These are phyloP conservation scores for Sphagnum fallax DNA, from an alignment of 228 moss, liverwort and hornwort species.

Conservation along the genomic window DNA sequence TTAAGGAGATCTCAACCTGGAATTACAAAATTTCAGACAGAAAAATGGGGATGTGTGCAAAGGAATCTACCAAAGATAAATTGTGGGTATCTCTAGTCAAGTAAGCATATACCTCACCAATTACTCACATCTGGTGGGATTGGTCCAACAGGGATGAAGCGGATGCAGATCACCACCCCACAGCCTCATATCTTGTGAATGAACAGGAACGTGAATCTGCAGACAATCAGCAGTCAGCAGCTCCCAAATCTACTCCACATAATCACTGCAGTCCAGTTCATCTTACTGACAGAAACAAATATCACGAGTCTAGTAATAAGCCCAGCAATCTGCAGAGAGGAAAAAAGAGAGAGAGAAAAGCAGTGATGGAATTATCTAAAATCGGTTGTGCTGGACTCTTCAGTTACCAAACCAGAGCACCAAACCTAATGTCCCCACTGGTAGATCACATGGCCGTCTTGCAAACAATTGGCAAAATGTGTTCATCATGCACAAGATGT, in stretches of 20 bases:
- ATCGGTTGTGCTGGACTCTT: no score
- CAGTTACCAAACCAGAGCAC: no score
- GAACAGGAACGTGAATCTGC: constrained; percentile 9
- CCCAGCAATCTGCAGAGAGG: background rate
- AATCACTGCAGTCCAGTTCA: background rate
- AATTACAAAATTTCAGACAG: background rate
- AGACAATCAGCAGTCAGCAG: background rate
- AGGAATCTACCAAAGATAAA: background rate
- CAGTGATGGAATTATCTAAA: no score
- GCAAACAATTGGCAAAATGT: no score
- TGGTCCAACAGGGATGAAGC: constrained; percentile 48
- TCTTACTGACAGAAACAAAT: background rate
- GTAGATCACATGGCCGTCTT: no score
- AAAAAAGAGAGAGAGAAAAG: background rate
- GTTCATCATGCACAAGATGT: no score
- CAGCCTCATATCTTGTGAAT: constrained; percentile 23
- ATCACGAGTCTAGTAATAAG: background rate
- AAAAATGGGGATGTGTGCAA: background rate
- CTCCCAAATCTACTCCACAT: background rate
- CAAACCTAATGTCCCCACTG: no score
- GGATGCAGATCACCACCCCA: constrained; percentile 34
- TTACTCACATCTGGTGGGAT: constrained; percentile 43
- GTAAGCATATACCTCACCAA: constrained; percentile 10
- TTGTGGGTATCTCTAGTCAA: background rate
- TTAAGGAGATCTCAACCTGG: background rate